Evolutionary conservation across 1,284 basidiomycete species (phyloP), one percentile per base, ranked within the genome.

Genomic region (Cutaneotrichosporon sp.): DNA sequence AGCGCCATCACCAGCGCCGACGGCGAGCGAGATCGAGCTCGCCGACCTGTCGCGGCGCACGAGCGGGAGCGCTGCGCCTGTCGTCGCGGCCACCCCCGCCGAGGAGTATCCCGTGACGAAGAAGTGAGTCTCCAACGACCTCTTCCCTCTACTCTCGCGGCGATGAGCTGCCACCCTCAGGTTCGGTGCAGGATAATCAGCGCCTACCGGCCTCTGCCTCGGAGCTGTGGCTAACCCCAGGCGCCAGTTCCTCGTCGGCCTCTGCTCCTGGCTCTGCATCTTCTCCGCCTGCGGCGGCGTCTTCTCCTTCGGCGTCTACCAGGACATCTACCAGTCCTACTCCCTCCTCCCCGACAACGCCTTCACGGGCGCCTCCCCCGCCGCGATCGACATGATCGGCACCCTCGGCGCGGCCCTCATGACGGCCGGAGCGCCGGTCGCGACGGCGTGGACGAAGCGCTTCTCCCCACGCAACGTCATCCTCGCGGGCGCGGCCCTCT

Each of bases 251-350:
- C 29, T 59, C 5, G 65, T 68, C 54, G 66, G 67, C 54, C 18
- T 62, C 9, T 58, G 65, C 3, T 59, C 61, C 11, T 70, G 69
- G 46, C 33, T 63, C 20, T 38, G 68, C 24, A 59, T 66, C 16
- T 73, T 72, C 54, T 72, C 69, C 1, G 66, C 67, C 7, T 73
- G 72, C 60, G 72, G 72, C 14, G 62, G 66, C 34, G 55, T 69
- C 54, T 73, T 73, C 62, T 62, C 70, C 29, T 73, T 70, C 43
- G 72, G 72, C 24, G 68, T 72, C n/a, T 73, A 68, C 54, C 72
- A 73, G 56, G 72, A 70, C 16, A 64, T 72, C 38, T 73, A 73
- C 60, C 67, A 72, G 56, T 18, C 50, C 31, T 63, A 69, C 59
- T 52, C 67, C 1, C 38, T 36, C 20, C 27, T 67, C 49, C 64